phyloP scores from a whole-genome alignment of 108 stramenopile genomes.

The Nannochloropsis oceanica region DNA sequence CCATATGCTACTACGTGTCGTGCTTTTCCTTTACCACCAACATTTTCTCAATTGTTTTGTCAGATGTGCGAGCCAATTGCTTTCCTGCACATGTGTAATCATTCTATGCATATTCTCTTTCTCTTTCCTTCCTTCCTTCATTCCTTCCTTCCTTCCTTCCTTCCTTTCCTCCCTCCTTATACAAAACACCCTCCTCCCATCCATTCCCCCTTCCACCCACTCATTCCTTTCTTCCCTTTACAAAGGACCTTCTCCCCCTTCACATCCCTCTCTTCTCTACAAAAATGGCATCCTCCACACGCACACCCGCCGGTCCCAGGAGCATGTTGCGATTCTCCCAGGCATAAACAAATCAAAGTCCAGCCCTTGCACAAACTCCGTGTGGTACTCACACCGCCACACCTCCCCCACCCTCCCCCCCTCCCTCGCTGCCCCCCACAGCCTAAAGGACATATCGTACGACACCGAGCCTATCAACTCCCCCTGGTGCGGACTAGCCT shows the following conservation, averaged over 20 bases:
- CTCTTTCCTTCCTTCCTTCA: not conserved
- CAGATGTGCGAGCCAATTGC: too few species aligned
- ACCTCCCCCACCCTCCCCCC: not conserved
- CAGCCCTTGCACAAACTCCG: conserved; percentile 28
- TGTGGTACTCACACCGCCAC: conserved; percentile 21
- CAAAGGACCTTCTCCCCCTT: not conserved
- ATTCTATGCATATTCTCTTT: not conserved
- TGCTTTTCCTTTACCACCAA: too few species aligned
- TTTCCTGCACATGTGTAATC: too few species aligned
- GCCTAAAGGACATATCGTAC: conserved; percentile 28
- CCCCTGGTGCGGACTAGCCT: conserved; percentile 20
- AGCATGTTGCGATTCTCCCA: conserved; percentile 9
- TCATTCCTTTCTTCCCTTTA: too few species aligned
- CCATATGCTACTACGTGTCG: too few species aligned
- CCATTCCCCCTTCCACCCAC: too few species aligned
- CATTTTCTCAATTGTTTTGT: too few species aligned
- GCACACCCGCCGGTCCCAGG: conserved; percentile 29
- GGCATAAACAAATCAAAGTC: conserved; percentile 19
- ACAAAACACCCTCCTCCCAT: too few species aligned
- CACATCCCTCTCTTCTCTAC: not conserved
- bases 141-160: not conserved
- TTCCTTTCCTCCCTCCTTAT: too few species aligned
- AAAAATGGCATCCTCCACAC: not conserved
- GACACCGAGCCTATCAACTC: conserved; percentile 19
- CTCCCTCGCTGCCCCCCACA: conserved; percentile 12